Base-by-base conservation (phyloP, 2,329 filamentous ascomycete species). In the Juglanconis sp. region DNA sequence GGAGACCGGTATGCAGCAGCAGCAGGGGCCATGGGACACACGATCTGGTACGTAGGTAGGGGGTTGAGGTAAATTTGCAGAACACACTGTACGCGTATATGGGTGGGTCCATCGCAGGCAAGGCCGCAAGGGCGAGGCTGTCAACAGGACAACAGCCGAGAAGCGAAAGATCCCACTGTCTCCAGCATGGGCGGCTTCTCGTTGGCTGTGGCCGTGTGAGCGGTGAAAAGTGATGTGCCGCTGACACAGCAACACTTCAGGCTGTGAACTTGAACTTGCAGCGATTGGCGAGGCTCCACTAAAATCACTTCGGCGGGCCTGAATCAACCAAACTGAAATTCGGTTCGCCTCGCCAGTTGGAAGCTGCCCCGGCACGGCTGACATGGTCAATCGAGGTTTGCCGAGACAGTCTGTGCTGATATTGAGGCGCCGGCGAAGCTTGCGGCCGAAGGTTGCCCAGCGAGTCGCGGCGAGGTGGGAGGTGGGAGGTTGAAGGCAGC, bases 31-130 rank as follows among this genome's bases (percentile, higher is more conserved):
- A 32, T 34, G 49, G 57, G 52, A 46, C 30, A 35, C 47, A 52
- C 34, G 56, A 52, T 56, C n/a, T 31, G 47, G 34, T 40, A 51
- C 40, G 52, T 24, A 24, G 24, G 24, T 24, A 24, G 48, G 42
- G 53, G 5, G 17, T 47, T 36, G 31, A 31, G 32, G 17, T 30
- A n/a, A 53, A n/a, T 46, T 38, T 51, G 11, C 44, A 49, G 30
- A 15, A 15, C 38, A 47, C 57, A 63, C 53, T 57, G 57, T 63
- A 57, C 61, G 57, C 44, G 53, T 53, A 44, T 31, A 42, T 15
- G 10, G 53, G 40, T 7, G 49, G 35, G n/a, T 31, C 56, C 56
- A 60, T 42, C n/a, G 4, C 42, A 52, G 40, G 17, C 24, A 24
- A 24, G 24, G 24, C 24, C 24, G 55, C 44, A 54, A 38, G 53